A percentile compares a stretch with the other conserved stretches of the same genome.
phyloP scores from a whole-genome alignment of 805 yeast species.

The Sungouiella blattae region DNA sequence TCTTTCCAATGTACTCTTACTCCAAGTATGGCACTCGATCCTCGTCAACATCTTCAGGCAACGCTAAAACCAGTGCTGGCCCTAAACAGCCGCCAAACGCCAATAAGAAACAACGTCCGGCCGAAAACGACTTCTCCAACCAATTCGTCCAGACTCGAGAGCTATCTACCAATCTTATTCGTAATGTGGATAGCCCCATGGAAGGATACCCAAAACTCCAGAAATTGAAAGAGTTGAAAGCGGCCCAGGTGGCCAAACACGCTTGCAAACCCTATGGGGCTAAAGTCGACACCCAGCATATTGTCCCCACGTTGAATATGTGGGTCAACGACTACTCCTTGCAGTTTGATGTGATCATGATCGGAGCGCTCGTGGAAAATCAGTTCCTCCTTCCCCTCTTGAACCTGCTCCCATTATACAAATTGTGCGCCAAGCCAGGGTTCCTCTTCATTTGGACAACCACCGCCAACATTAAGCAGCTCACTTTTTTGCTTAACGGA shows the following conservation, averaged over 20 bases:
- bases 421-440: conserved; percentile 79
- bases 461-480: conserved; percentile 62
- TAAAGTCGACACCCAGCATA: conserved; percentile 48
- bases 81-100: neutral
- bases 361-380: conserved; percentile 78
- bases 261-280: conserved; percentile 67
- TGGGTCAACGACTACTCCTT: conserved; percentile 61
- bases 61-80: conserved; percentile 7
- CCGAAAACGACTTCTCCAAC: conserved; percentile 71
- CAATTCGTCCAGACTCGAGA: conserved; percentile 60
- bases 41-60: too few species aligned
- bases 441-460: conserved; percentile 87
- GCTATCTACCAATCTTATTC: conserved; percentile 60
- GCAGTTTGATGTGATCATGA: conserved; percentile 86
- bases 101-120: conserved; percentile 7
- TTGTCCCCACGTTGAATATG: conserved; percentile 52
- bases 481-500: conserved; percentile 50
- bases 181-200: conserved; percentile 63
- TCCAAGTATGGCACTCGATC: conserved; percentile 16
- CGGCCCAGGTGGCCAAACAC: conserved; percentile 48
- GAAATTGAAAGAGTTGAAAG: conserved; percentile 62
- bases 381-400: conserved; percentile 64
- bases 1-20: conserved; percentile 14
- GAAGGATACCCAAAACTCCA: conserved; percentile 87
- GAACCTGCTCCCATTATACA: conserved; percentile 64